Conservation (phyloP, 2,329 filamentous ascomycete genomes). For the Daldinia sp. region DNA sequence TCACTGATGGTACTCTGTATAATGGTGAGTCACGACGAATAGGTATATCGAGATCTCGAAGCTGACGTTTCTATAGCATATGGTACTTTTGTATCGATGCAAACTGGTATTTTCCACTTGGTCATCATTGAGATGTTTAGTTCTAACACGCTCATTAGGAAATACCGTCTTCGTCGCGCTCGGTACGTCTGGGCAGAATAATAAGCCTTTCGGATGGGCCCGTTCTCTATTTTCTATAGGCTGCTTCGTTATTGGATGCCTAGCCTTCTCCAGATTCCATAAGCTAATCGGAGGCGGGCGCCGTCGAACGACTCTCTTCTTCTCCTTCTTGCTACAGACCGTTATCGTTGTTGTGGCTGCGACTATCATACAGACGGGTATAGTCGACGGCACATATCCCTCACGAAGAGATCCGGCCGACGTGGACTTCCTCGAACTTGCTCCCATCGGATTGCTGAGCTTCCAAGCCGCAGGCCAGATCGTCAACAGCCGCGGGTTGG, state of each 20-base stretch:
- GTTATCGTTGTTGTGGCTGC: conserved; percentile 47
- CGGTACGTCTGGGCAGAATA: conserved; percentile 56
- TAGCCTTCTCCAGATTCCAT: conserved; percentile 55
- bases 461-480: conserved; percentile 69
- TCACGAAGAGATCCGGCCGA: conserved; percentile 43
- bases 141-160: conserved; percentile 44
- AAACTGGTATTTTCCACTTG: conserved; percentile 46
- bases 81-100: conserved; percentile 59
- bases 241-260: conserved; percentile 57
- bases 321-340: conserved; percentile 49
- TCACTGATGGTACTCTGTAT: conserved; percentile 49
- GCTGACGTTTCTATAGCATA: conserved; percentile 51
- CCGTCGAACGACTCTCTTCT: conserved; percentile 47
- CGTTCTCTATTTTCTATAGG: conserved; percentile 59
- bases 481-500: conserved; percentile 63
- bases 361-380: conserved; percentile 48
- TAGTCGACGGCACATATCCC: conserved; percentile 49
- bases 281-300: conserved; percentile 47
- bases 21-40: conserved; percentile 39
- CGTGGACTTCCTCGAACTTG: conserved; percentile 48
- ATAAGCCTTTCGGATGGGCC: conserved; percentile 57
- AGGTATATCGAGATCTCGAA: neutral
- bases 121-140: conserved; percentile 1
- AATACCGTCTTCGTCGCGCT: conserved; percentile 59
- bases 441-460: conserved; percentile 61